Base-by-base conservation (phyloP, 495 filamentous ascomycete species). In the Podospora tetraspora region DNA sequence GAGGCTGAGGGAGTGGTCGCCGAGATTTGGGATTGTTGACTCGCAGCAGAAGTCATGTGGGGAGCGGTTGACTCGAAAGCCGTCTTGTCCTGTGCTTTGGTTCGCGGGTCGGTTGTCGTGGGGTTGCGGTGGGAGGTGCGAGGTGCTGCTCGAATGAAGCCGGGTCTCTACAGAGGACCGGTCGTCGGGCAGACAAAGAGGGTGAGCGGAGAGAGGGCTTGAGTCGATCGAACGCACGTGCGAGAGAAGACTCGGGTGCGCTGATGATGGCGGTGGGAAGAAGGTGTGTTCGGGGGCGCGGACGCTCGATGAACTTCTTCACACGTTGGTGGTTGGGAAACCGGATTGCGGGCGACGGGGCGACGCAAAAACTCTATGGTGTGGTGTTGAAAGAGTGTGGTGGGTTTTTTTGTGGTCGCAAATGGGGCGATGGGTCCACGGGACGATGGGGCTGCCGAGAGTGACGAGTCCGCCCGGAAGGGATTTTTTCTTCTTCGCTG, bases 1-100 rank as follows among this genome's bases (percentile, higher is more conserved):
- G 87, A 79, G 75, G 87, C 81, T 72, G 88, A 83, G 77, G 84
- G 82, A 80, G 83, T 84, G 71, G 84, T 78, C 80, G 88, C 83
- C 80, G 88, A 75, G 68, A 82, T 83, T 74, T 73, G 74, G 71
- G 82, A 79, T 66, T 80, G 78, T 74, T 85, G 80, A 79, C 81
- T 80, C 72, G 78, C 79, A 79, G 77, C 73, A 69, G 82, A 84
- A 81, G 82, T 84, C 82, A 84, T 84, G 79, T 76, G 79, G 71
- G 75, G 67, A 71, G 66, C 70, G 69, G 71, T 61, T 75, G 77
- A 75, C 73, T 77, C 75, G 75, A 76, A 73, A 77, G 77, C 74
- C 73, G 69, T 66, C 69, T 75, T 67, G 32, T 69, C 64, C 69
- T 68, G 67, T 43, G 62, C 59, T 60, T 27, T 69, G n/a, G 59